Evolutionary conservation across 495 filamentous ascomycete genomes (phyloP).

Genomic region (Entonaema liquescens): DNA sequence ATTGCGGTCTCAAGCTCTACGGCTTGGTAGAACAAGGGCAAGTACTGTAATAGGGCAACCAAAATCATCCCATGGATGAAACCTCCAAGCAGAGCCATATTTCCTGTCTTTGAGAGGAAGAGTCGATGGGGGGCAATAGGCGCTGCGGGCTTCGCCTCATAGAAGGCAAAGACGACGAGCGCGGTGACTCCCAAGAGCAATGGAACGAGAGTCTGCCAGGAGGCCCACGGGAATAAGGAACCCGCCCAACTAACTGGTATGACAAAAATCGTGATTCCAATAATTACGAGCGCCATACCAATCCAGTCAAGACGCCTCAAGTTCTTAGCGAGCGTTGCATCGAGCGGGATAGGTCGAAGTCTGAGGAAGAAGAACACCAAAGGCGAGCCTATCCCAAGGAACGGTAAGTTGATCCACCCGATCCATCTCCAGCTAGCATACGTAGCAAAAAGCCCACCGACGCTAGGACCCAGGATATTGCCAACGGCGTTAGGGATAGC

Average conservation of each 20-base stretch:
- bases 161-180: background rate
- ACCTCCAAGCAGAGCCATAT: background rate
- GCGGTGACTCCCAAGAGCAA: background rate
- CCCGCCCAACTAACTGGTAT: background rate
- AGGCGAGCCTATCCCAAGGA: background rate
- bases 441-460: background rate
- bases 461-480: background rate
- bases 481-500: background rate
- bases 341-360: background rate
- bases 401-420: background rate
- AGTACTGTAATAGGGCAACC: background rate
- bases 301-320: background rate
- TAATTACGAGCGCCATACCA: background rate
- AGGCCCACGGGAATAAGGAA: background rate
- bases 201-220: background rate
- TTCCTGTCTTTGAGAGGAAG: background rate
- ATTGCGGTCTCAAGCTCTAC: background rate
- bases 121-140: background rate
- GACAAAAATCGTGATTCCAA: background rate
- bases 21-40: background rate
- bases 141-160: background rate
- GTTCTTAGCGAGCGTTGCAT: background rate
- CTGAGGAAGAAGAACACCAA: background rate
- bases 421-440: background rate
- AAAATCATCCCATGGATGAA: background rate